Evolutionary conservation across 2,329 filamentous ascomycete species (phyloP).

Genomic region (Neofusicoccum parvum): DNA sequence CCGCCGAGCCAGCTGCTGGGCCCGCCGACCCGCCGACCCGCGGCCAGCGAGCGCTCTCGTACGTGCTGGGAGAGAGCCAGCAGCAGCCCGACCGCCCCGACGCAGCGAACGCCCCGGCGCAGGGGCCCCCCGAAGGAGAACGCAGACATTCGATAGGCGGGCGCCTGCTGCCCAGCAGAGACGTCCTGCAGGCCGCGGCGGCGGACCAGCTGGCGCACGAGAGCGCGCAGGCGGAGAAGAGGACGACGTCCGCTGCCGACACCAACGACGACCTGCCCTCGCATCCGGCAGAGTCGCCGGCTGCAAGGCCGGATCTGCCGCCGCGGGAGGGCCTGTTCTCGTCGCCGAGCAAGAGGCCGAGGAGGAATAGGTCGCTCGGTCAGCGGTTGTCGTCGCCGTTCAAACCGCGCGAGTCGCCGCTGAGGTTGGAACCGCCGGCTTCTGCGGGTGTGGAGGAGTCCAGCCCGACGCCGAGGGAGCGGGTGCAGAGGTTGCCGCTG

Average conservation of each 20-base stretch:
- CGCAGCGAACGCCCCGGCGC: constrained; percentile 23
- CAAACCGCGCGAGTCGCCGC: constrained; percentile 5
- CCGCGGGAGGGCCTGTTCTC: constrained; percentile 10
- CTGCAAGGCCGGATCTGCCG: constrained; percentile 8
- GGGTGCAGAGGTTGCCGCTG: not conserved
- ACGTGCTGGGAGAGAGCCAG: constrained; percentile 26
- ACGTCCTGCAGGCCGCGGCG: constrained; percentile 2
- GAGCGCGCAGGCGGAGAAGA: not conserved
- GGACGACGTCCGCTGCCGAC: not conserved
- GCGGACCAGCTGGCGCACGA: not conserved
- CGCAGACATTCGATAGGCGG: constrained; percentile 11
- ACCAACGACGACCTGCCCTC: constrained; percentile 7
- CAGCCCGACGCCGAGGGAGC: not conserved
- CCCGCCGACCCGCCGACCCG: constrained; percentile 25
- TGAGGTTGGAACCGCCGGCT: not conserved
- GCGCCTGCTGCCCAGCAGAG: constrained; percentile 1
- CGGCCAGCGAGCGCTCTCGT: constrained; percentile 30
- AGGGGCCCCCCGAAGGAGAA: constrained; percentile 1
- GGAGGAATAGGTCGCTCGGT: constrained; percentile 7
- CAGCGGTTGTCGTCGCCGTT: constrained; percentile 17
- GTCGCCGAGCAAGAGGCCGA: constrained; percentile 14
- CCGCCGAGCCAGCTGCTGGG: constrained; percentile 19
- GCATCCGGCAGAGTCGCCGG: not conserved
- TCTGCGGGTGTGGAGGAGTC: not conserved
- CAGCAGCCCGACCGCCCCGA: not conserved